A percentile compares a stretch with the other conserved stretches of the same genome.
These are phyloP conservation scores for Hyphopichia khmerensis DNA, from an alignment of 1,139 yeast species.

Conservation along the genomic window DNA sequence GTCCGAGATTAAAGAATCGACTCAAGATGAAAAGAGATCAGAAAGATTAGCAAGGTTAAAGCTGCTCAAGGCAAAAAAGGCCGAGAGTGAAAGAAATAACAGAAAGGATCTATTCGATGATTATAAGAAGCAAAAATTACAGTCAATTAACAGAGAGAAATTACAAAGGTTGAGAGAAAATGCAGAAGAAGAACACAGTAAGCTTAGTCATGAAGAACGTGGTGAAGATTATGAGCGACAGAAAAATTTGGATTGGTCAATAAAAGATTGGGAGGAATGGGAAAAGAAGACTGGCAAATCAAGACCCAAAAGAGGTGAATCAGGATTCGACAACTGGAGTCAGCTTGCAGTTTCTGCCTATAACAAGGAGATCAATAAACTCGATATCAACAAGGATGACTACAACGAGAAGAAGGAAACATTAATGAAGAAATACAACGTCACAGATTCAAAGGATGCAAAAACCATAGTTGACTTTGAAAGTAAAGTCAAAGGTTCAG, in stretches of 20 bases:
- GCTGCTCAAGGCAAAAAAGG: slow-evolving; percentile 14
- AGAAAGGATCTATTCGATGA: slow-evolving; percentile 18
- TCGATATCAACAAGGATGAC: slow-evolving; percentile 41
- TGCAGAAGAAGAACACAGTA: slow-evolving; percentile 10
- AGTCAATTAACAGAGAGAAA: slow-evolving; percentile 7
- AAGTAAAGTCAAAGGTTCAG: neutral
- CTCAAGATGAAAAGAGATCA: neutral
- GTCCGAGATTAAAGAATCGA: neutral
- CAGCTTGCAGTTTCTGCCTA: slow-evolving; percentile 59
- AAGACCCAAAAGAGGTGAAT: slow-evolving; percentile 8
- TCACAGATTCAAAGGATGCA: slow-evolving; percentile 5
- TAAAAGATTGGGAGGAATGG: slow-evolving; percentile 72
- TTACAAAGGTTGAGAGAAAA: slow-evolving; percentile 10
- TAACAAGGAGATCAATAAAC: slow-evolving; percentile 40
- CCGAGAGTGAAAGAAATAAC: slow-evolving; percentile 18
- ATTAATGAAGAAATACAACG: slow-evolving; percentile 11
- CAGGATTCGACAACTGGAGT: slow-evolving; percentile 40
- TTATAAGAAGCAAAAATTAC: slow-evolving; percentile 11
- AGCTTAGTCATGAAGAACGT: slow-evolving; percentile 32
- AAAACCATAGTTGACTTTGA: slow-evolving; percentile 7
- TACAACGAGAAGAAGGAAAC: slow-evolving; percentile 35
- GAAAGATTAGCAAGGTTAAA: slow-evolving; percentile 9
- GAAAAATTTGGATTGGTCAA: slow-evolving; percentile 60
- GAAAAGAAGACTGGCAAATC: slow-evolving; percentile 37
- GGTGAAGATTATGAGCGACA: slow-evolving; percentile 42